A percentile compares a stretch with the other conserved stretches of the same genome.
phyloP scores from a whole-genome alignment of 176 grass and related monocot species.

The Thalia dealbata region DNA sequence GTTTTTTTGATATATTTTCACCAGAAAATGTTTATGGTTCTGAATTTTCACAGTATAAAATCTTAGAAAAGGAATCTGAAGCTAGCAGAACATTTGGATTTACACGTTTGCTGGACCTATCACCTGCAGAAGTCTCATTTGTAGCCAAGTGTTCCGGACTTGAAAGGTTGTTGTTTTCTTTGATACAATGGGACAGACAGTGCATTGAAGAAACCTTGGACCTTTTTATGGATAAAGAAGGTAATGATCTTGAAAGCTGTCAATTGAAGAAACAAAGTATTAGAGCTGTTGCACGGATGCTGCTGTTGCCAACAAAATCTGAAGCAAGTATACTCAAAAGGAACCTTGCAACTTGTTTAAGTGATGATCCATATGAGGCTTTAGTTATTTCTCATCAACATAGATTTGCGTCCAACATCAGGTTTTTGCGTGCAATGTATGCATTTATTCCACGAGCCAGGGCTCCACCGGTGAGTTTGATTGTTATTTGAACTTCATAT shows the following conservation, averaged over 20 bases:
- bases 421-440: slow-evolving; percentile 79
- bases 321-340: slow-evolving; percentile 55
- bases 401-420: slow-evolving; percentile 60
- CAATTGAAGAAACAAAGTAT: slow-evolving; percentile 45
- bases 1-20: slow-evolving; percentile 89
- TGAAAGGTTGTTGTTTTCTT: slow-evolving; percentile 58
- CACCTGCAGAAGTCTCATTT: slow-evolving; percentile 77
- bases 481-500: slow-evolving; percentile 20
- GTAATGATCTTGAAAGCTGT: slow-evolving; percentile 35
- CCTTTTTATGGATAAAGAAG: slow-evolving; percentile 57
- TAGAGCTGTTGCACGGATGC: slow-evolving; percentile 59
- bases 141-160: slow-evolving; percentile 56
- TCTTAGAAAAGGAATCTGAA: slow-evolving; percentile 25
- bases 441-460: slow-evolving; percentile 86
- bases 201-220: slow-evolving; percentile 53
- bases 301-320: slow-evolving; percentile 58
- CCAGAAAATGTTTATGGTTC: slow-evolving; percentile 53
- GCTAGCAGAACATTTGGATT: slow-evolving; percentile 67
- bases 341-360: slow-evolving; percentile 41
- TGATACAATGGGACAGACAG: slow-evolving; percentile 33
- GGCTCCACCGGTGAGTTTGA: slow-evolving; percentile 82
- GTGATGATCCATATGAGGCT: slow-evolving; percentile 47
- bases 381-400: slow-evolving; percentile 76
- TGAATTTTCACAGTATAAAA: slow-evolving; percentile 35
- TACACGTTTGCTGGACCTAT: slow-evolving; percentile 55